Percentiles rank a stretch among this genome's conserved stretches.
Evolutionary conservation across 352 stramenopile species (phyloP).

Genomic region (Phytophthora crassamura): DNA sequence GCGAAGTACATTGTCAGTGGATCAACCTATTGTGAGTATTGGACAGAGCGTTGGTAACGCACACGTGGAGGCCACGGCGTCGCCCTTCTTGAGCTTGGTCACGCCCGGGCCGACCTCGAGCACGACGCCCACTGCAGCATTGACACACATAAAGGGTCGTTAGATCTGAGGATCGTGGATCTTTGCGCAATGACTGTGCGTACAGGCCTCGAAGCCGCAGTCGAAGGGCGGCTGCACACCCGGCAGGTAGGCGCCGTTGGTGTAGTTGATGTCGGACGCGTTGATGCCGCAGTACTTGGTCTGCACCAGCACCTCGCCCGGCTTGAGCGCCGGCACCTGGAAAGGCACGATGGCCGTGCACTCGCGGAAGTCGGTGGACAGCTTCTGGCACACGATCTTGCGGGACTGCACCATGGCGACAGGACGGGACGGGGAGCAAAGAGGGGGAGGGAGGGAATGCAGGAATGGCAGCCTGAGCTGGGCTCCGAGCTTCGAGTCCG

Average conservation of each 20-base stretch:
- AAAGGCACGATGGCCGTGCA: constrained; percentile 71
- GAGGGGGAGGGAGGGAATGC: constrained; percentile 11
- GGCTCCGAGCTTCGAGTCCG: background rate
- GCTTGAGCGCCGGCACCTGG: constrained; percentile 46
- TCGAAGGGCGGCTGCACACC: constrained; percentile 55
- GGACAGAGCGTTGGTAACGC: constrained; percentile 18
- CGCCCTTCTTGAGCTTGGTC: constrained; percentile 52
- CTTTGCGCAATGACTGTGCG: constrained; percentile 41
- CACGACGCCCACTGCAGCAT: constrained; percentile 48
- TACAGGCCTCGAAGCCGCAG: constrained; percentile 61
- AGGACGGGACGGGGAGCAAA: constrained; percentile 4
- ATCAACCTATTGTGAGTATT: background rate
- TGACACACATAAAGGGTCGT: constrained; percentile 1
- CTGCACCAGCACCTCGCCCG: constrained; percentile 54
- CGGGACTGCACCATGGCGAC: constrained; percentile 58
- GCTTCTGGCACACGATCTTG: constrained; percentile 83
- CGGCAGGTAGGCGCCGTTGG: constrained; percentile 55
- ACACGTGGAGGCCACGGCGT: constrained; percentile 52
- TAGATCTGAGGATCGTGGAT: constrained; percentile 1
- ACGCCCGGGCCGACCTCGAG: constrained; percentile 52
- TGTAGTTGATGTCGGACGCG: constrained; percentile 65
- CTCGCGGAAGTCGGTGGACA: constrained; percentile 84
- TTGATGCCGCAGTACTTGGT: constrained; percentile 72
- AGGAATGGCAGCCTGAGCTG: constrained; percentile 24
- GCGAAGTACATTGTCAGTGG: background rate